A percentile compares a stretch with the other conserved stretches of the same genome.
Conservation (phyloP, 202 grass and related monocot genomes). For the Saccharum hybrid region DNA sequence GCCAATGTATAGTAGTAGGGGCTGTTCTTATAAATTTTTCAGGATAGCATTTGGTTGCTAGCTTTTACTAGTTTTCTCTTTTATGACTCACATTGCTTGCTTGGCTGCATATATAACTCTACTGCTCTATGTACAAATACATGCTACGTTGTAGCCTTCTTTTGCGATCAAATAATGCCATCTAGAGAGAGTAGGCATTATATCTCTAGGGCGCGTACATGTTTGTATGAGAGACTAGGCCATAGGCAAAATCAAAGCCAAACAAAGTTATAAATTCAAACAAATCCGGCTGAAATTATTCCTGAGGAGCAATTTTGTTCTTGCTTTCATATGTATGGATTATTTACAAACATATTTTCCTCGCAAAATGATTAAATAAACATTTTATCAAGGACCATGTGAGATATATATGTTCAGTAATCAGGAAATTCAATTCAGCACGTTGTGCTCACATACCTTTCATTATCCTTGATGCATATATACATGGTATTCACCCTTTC, state of each 20-base stretch:
- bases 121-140: background rate
- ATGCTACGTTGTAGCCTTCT: slow-evolving; percentile 27
- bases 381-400: background rate
- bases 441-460: background rate
- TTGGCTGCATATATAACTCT: slow-evolving; percentile 24
- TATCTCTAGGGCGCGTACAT: slow-evolving; percentile 1
- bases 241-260: background rate
- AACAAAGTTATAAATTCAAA: background rate
- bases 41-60: slow-evolving; percentile 47
- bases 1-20: slow-evolving; percentile 45
- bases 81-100: slow-evolving; percentile 22
- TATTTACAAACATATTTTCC: background rate
- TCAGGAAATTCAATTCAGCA: background rate
- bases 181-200: background rate
- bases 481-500: background rate
- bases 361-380: background rate
- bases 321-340: background rate
- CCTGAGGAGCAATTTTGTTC: background rate
- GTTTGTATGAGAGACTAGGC: slow-evolving; percentile 18
- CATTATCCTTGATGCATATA: background rate
- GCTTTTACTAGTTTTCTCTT: slow-evolving; percentile 40
- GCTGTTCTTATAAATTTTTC: slow-evolving; percentile 30
- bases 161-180: slow-evolving; percentile 29
- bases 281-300: slow-evolving; percentile 2
- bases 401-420: background rate